Evolutionary conservation across 139 green algal species (phyloP).

Genomic region (Chlorella sp.): DNA sequence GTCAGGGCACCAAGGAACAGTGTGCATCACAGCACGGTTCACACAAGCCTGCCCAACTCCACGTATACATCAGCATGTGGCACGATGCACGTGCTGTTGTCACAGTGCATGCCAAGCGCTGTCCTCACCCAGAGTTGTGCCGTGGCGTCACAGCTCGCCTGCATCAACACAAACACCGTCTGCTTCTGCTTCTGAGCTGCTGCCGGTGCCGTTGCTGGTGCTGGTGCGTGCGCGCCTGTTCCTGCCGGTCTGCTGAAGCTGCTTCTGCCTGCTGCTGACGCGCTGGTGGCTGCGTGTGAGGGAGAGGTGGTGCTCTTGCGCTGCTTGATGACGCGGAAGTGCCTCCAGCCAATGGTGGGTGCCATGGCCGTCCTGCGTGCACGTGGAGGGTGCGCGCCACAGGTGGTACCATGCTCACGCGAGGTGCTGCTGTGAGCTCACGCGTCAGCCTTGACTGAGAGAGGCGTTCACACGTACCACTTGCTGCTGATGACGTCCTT

Average conservation of each 20-base stretch:
- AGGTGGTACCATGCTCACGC: no score
- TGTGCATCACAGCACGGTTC: no score
- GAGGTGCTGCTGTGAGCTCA: no score
- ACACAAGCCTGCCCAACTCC: not conserved
- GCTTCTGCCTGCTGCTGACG: no score
- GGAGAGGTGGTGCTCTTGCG: not conserved
- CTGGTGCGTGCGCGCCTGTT: no score
- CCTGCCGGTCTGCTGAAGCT: no score
- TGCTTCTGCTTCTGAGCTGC: no score
- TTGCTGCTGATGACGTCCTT: slow-evolving; percentile 12
- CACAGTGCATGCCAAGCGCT: not conserved
- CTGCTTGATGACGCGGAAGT: slow-evolving; percentile 33
- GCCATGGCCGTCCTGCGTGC: slow-evolving; percentile 38
- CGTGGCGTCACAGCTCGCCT: slow-evolving; percentile 16
- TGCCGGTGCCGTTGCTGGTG: no score
- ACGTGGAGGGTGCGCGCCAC: no score
- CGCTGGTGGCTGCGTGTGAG: not conserved
- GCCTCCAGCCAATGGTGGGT: slow-evolving; percentile 38
- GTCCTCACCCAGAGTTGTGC: slow-evolving; percentile 23
- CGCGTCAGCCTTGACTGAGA: no score
- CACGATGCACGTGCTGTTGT: not conserved
- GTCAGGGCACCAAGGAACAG: not conserved
- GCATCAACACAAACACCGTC: slow-evolving; percentile 20
- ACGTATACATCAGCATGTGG: not conserved
- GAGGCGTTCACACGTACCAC: not conserved